Percentiles rank a stretch among this genome's conserved stretches.
Conservation (phyloP, 352 stramenopile species). For the Phytopythium oedochilum region DNA sequence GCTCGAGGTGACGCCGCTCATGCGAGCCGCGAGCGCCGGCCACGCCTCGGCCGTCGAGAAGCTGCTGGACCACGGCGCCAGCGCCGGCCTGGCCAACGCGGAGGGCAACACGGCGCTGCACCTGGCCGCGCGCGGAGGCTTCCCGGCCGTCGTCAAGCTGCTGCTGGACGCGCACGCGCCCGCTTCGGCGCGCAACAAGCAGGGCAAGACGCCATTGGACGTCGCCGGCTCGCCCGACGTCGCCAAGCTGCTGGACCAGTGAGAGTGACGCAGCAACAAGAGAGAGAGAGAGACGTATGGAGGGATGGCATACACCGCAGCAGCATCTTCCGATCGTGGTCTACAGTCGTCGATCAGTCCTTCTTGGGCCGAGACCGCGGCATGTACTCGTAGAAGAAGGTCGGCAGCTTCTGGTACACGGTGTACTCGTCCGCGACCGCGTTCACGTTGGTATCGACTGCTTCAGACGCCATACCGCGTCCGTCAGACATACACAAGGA, state of each 20-base stretch:
- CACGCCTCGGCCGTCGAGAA: constrained; percentile 84
- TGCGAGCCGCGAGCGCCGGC: constrained; percentile 81
- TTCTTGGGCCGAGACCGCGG: constrained; percentile 53
- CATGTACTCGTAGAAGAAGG: constrained; percentile 88
- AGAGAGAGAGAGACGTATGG: constrained; percentile 1
- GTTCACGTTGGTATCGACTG: constrained; percentile 53
- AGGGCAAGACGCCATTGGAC: constrained; percentile 70
- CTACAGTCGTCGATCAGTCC: constrained; percentile 11
- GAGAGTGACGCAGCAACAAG: no score
- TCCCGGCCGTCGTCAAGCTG: constrained; percentile 59
- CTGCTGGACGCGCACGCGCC: constrained; percentile 55
- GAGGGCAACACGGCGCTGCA: constrained; percentile 86
- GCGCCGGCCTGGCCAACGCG: constrained; percentile 46
- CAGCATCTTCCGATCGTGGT: constrained; percentile 15
- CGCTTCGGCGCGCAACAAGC: constrained; percentile 59
- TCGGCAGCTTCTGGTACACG: constrained; percentile 82
- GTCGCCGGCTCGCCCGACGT: constrained; percentile 59
- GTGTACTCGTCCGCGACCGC: constrained; percentile 76
- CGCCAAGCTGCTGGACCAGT: constrained; percentile 44
- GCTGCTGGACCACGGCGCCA: constrained; percentile 81
- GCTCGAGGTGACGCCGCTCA: constrained; percentile 80
- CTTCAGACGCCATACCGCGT: constrained; percentile 30
- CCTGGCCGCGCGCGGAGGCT: constrained; percentile 75
- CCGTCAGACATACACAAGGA: constrained; percentile 45
- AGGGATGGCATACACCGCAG: no score